Evolutionary conservation across 2,329 filamentous ascomycete species (phyloP).

Genomic region (Falciphora oryzae): DNA sequence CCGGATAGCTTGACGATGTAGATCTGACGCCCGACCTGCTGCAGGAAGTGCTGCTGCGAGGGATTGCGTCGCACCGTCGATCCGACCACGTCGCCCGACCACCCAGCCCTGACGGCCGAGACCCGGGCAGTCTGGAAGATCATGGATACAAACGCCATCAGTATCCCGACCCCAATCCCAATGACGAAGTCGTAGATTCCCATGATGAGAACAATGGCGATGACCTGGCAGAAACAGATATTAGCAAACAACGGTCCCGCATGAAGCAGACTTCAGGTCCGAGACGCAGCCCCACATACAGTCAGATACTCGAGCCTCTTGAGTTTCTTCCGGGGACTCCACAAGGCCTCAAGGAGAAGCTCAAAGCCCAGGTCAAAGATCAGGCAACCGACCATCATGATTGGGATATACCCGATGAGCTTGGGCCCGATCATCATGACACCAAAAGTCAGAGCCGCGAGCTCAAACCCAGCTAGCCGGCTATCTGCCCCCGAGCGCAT

Average conservation of each 20-base stretch:
- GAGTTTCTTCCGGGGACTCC: constrained; percentile 82
- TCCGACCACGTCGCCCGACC: constrained; percentile 80
- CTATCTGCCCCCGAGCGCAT: constrained; percentile 87
- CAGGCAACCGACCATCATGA: constrained; percentile 92
- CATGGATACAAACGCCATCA: constrained; percentile 84
- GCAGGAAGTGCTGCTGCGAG: constrained; percentile 80
- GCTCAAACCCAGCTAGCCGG: constrained; percentile 76
- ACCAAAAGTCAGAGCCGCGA: constrained; percentile 73
- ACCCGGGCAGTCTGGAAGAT: constrained; percentile 88
- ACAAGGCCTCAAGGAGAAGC: constrained; percentile 79
- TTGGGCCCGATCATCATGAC: constrained; percentile 81
- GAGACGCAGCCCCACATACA: constrained; percentile 35
- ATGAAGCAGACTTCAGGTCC: background rate
- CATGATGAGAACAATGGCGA: constrained; percentile 92
- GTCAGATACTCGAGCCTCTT: constrained; percentile 85
- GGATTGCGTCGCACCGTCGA: constrained; percentile 91
- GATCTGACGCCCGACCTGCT: constrained; percentile 80
- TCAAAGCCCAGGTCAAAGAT: constrained; percentile 96
- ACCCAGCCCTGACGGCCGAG: constrained; percentile 84
- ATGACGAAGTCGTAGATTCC: constrained; percentile 94
- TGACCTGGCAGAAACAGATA: constrained; percentile 41
- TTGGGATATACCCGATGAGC: constrained; percentile 88
- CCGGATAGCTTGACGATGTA: constrained; percentile 87
- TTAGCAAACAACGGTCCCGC: background rate
- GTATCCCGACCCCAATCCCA: constrained; percentile 86